Base-by-base conservation (phyloP, 228 moss, liverwort and hornwort genomes). In the Sphagnum magellanicum region DNA sequence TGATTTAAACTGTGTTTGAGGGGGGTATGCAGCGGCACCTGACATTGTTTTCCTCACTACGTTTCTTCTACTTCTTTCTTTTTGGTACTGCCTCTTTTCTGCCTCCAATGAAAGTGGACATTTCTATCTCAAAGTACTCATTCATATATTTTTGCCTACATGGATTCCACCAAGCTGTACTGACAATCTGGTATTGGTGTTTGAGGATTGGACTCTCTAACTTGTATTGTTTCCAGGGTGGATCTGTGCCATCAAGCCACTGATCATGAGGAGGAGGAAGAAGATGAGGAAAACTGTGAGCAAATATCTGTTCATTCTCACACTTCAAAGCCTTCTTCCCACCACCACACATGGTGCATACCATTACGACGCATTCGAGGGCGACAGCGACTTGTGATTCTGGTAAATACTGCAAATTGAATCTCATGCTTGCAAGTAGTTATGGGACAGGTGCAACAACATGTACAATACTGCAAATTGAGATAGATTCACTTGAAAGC, bases 41-140 rank as follows among this genome's bases (percentile, higher is more conserved):
- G 91, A 94, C 71, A 94, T 81, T 17, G 70, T 94, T 63, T 94
- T 94, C 72, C 63, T 85, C 67, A 74, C 85, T 67, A 85, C 81
- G 10, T 85, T 85, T 70, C 67, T 85, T 74, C 68, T 85, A 14
- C 85, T 85, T 17, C 85, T 85, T 71, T 84, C 84, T 50, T 84
- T 84, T 78, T 84, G 84, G 84, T 84, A 72, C 0, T 4, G 6
- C 32, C 32, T 5, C 32, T 4, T 62, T 14, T 7, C 32, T 62
- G 6, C 4, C 61, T 32, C 32, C 32, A 32, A 32, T 32, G 32
- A 32, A 32, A 32, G 3, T 32, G 32, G 32, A 81, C 79, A 6
- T 85, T 85, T 74, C 59, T 85, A 32, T 32, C 32, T 32, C 32
- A 32, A 32, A 32, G 32, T 32, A 32, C 32, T 32, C 32, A 3